Evolutionary conservation across 1,139 yeast genomes (phyloP).

Genomic region (Scheffersomyces cryptocercus): DNA sequence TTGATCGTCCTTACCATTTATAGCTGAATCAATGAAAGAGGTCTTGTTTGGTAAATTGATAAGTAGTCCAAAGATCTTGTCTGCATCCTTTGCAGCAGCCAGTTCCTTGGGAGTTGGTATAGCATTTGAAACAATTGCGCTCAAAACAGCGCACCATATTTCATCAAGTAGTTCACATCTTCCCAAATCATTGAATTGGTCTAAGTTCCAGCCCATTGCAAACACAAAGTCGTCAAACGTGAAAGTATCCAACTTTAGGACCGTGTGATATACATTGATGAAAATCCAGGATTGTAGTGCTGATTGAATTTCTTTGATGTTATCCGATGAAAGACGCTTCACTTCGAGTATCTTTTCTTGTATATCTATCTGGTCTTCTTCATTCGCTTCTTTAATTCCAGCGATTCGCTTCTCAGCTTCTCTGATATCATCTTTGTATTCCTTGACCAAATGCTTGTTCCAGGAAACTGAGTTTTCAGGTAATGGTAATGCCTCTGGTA

Average conservation of each 20-base stretch:
- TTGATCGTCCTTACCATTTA: slow-evolving; percentile 7
- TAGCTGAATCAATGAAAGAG: slow-evolving; percentile 21
- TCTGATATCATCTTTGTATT: slow-evolving; percentile 12
- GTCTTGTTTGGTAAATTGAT: slow-evolving; percentile 43
- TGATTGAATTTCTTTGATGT: slow-evolving; percentile 28
- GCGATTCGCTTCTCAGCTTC: slow-evolving; percentile 13
- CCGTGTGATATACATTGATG: slow-evolving; percentile 66
- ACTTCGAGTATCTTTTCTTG: slow-evolving; percentile 8
- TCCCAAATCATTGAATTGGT: slow-evolving; percentile 43
- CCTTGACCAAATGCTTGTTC: slow-evolving; percentile 20
- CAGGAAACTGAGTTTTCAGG: slow-evolving; percentile 34
- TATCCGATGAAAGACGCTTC: slow-evolving; percentile 20
- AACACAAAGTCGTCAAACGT: slow-evolving; percentile 78
- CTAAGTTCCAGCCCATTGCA: slow-evolving; percentile 58
- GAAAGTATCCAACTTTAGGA: slow-evolving; percentile 66
- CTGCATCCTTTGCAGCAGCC: slow-evolving; percentile 25
- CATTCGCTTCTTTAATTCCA: slow-evolving; percentile 25
- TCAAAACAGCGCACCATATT: slow-evolving; percentile 65
- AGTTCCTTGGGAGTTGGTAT: slow-evolving; percentile 25
- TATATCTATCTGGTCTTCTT: slow-evolving; percentile 10
- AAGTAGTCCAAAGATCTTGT: slow-evolving; percentile 35
- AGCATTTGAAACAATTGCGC: slow-evolving; percentile 44
- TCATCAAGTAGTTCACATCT: slow-evolving; percentile 65
- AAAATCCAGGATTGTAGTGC: slow-evolving; percentile 76
- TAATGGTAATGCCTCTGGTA: slow-evolving; percentile 23